Conservation (phyloP, 371 early-diverging fungal genomes). For the Phascolomyces articulosus region DNA sequence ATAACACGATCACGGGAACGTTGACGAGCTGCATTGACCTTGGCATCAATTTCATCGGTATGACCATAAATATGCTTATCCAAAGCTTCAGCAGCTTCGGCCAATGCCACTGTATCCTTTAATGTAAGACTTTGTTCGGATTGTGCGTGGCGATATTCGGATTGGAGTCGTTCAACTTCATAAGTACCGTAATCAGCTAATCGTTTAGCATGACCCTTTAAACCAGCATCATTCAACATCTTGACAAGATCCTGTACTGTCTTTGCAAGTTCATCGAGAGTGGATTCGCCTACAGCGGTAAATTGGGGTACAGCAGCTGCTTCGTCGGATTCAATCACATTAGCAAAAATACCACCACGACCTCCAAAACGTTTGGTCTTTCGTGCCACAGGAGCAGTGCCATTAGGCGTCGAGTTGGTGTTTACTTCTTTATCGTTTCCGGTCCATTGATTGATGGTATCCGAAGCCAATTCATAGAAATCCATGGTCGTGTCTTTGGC, state of each 20-base stretch:
- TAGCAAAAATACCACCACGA: slow-evolving; percentile 29
- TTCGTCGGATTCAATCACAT: slow-evolving; percentile 32
- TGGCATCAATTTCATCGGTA: slow-evolving; percentile 19
- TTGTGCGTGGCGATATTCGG: slow-evolving; percentile 23
- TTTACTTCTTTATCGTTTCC: slow-evolving; percentile 33
- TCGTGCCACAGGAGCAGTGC: slow-evolving; percentile 4
- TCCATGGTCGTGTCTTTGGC: slow-evolving; percentile 39
- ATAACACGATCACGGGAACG: slow-evolving; percentile 28
- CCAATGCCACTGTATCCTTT: slow-evolving; percentile 6
- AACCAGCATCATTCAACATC: slow-evolving; percentile 44
- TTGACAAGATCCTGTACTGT: slow-evolving; percentile 34
- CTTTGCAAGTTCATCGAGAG: slow-evolving; percentile 30
- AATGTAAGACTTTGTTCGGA: slow-evolving; percentile 28
- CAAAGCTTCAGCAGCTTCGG: slow-evolving; percentile 13
- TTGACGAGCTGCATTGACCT: slow-evolving; percentile 16
- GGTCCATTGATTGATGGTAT: slow-evolving; percentile 34
- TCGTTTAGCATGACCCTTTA: slow-evolving; percentile 44
- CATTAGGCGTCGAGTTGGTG: slow-evolving; percentile 12
- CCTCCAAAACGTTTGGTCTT: neutral
- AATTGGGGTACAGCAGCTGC: slow-evolving; percentile 28
- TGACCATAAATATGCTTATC: slow-evolving; percentile 24
- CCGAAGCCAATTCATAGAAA: slow-evolving; percentile 39
- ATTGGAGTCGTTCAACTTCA: slow-evolving; percentile 33
- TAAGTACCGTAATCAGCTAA: slow-evolving; percentile 39
- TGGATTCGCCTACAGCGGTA: slow-evolving; percentile 14